These are phyloP conservation scores for Onygenales sp. DNA, from an alignment of 2,329 filamentous ascomycete genomes.

Conservation along the genomic window DNA sequence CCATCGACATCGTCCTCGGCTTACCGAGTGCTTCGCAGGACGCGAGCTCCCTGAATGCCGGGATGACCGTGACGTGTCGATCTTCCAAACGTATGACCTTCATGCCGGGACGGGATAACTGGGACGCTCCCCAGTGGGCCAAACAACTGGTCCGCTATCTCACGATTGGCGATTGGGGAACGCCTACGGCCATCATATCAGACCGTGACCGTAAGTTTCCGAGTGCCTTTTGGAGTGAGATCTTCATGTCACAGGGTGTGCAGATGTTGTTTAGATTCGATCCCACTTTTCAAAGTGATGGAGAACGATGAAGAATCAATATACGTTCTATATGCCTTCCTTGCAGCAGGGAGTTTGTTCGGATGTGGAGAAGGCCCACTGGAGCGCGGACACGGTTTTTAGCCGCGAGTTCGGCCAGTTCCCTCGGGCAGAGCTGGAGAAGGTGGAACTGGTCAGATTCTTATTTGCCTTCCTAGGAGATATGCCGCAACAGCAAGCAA, in stretches of 20 bases:
- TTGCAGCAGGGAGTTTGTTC: no score
- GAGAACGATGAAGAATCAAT: no score
- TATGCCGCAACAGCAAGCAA: no score
- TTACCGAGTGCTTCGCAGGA: background rate
- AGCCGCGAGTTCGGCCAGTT: no score
- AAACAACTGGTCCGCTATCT: background rate
- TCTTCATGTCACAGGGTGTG: background rate
- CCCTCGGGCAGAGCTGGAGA: no score
- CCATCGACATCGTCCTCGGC: background rate
- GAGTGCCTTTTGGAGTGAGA: background rate
- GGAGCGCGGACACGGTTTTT: no score
- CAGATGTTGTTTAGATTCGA: no score
- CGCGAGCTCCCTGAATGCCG: background rate
- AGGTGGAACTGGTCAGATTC: no score
- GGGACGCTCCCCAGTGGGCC: background rate
- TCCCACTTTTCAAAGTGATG: no score
- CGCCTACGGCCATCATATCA: background rate
- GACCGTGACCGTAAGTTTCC: slow-evolving; percentile 4
- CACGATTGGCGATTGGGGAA: background rate
- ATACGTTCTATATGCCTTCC: no score
- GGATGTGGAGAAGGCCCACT: no score
- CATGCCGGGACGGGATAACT: background rate
- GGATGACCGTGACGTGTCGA: background rate
- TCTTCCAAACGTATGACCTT: background rate
- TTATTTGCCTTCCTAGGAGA: no score